These are phyloP conservation scores for Atkinsonella texensis DNA, from an alignment of 2,329 filamentous ascomycete species.

Conservation along the genomic window DNA sequence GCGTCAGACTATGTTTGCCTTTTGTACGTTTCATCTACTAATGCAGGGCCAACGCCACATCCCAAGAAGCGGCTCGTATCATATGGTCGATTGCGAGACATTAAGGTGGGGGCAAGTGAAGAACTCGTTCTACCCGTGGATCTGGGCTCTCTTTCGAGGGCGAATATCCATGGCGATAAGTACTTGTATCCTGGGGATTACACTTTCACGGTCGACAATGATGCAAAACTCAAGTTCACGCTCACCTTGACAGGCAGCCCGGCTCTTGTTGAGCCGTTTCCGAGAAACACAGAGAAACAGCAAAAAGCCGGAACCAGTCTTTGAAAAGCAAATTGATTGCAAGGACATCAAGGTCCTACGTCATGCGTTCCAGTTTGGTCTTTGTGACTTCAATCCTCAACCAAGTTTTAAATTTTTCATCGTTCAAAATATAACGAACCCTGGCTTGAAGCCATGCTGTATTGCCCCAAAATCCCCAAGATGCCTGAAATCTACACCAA, in stretches of 20 bases:
- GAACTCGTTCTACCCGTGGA: constrained; percentile 4
- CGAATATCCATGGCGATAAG: constrained; percentile 8
- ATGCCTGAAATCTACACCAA: constrained; percentile 51
- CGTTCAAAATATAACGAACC: constrained; percentile 35
- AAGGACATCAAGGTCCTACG: no score
- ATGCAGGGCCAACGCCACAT: constrained; percentile 8
- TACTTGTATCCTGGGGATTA: constrained; percentile 10
- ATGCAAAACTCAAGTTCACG: neutral
- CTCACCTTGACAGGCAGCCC: constrained; percentile 5
- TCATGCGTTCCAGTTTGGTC: neutral
- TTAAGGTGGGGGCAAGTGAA: constrained; percentile 6
- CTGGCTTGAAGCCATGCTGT: constrained; percentile 45
- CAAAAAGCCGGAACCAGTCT: no score
- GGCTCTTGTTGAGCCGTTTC: neutral
- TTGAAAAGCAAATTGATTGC: no score
- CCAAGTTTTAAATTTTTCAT: constrained; percentile 14
- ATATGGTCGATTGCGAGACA: constrained; percentile 7
- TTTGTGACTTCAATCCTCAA: neutral
- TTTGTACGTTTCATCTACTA: constrained; percentile 8
- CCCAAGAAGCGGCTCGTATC: constrained; percentile 10
- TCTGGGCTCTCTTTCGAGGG: constrained; percentile 7
- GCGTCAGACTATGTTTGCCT: constrained; percentile 10
- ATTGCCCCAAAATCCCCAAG: constrained; percentile 51
- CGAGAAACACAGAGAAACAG: neutral
- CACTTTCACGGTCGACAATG: constrained; percentile 7